A percentile compares a stretch with the other conserved stretches of the same genome.
Conservation (phyloP, 768 basidiomycete species). For the Lactifluus rugatus region DNA sequence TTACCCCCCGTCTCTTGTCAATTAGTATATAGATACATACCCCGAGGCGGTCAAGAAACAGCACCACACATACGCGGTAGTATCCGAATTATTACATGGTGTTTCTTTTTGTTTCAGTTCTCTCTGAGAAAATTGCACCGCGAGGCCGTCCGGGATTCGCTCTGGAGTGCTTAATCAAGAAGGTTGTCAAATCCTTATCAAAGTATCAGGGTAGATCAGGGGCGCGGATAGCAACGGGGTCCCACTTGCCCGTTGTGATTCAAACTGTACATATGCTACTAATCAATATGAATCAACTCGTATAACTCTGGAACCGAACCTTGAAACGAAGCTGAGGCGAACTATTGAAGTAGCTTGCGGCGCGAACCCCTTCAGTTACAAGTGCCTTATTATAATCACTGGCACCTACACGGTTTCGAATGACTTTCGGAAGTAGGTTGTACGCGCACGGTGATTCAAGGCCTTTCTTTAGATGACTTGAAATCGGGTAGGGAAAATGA, state of each 20-base stretch:
- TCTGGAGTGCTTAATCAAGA: background rate
- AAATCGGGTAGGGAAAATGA: too few relatives aligned
- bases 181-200: conserved; percentile 8
- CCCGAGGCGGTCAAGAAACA: background rate
- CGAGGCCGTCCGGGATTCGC: background rate
- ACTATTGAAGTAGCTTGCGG: background rate
- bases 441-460: background rate
- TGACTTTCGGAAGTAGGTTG: too few relatives aligned
- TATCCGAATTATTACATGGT: background rate
- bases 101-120: background rate
- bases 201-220: conserved; percentile 1
- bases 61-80: background rate
- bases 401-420: too few relatives aligned
- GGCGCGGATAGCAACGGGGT: background rate
- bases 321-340: background rate
- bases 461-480: background rate
- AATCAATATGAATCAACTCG: background rate
- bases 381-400: too few relatives aligned
- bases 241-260: background rate
- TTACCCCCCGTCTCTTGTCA: background rate
- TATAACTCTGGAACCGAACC: conserved; percentile 2
- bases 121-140: background rate
- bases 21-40: background rate
- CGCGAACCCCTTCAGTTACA: background rate
- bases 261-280: background rate